phyloP scores from a whole-genome alignment of 192 early-diverging fungal species.

The Geranomyces variabilis region DNA sequence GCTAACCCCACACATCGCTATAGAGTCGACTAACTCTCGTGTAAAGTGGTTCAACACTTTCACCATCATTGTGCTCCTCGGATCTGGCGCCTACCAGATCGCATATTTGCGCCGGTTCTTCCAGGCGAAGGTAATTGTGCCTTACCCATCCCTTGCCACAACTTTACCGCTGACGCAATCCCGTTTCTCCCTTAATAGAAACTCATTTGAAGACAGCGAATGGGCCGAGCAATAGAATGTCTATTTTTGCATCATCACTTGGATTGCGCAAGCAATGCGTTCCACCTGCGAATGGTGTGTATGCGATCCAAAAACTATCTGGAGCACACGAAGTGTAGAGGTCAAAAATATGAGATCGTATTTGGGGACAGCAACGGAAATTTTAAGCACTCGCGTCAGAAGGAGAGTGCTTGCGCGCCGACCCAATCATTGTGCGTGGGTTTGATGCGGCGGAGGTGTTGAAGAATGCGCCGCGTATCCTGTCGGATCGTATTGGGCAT shows the following conservation, averaged over 20 bases:
- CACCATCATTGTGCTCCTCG: slow-evolving; percentile 72
- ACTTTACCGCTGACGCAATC: no score
- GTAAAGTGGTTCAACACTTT: slow-evolving; percentile 81
- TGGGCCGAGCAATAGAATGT: neutral
- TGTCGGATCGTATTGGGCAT: no score
- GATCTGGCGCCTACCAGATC: slow-evolving; percentile 78
- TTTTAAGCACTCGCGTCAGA: no score
- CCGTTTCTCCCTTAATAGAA: neutral
- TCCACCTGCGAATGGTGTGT: no score
- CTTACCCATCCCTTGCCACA: neutral
- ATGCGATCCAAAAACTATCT: neutral
- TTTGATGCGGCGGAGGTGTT: no score
- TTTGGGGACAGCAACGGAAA: no score
- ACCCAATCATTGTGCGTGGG: no score
- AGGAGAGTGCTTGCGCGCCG: no score
- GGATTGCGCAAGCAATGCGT: no score
- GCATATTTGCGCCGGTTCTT: slow-evolving; percentile 85
- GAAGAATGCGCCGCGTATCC: no score
- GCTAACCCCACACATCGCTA: slow-evolving; percentile 56
- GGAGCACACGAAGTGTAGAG: no score
- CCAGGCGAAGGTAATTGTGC: slow-evolving; percentile 67
- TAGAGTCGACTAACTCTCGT: slow-evolving; percentile 87
- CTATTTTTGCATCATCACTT: neutral
- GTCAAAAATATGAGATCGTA: no score
- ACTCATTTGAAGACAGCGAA: neutral